Percentiles rank a stretch among this genome's conserved stretches.
Evolutionary conservation across 176 grass and related monocot species (phyloP).

Genomic region (Pontederia crassipes): DNA sequence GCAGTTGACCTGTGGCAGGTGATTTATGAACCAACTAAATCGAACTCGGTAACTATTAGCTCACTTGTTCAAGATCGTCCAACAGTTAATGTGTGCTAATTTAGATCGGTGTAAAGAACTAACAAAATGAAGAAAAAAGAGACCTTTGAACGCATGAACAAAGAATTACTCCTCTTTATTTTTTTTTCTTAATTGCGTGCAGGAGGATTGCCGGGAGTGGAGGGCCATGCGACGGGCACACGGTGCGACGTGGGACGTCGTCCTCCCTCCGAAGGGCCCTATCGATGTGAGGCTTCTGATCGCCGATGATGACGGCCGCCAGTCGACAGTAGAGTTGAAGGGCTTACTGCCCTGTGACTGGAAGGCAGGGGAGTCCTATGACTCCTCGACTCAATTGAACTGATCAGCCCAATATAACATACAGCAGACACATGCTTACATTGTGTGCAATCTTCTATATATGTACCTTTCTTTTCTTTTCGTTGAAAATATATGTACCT

Average conservation of each 20-base stretch:
- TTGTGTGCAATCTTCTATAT: not conserved
- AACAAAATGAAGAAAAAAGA: too few species aligned
- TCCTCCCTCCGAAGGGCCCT: not conserved
- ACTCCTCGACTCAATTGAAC: not conserved
- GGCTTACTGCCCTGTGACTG: not conserved
- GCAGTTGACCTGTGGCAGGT: slow-evolving; percentile 62
- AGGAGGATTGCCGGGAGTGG: not conserved
- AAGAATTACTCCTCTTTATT: not conserved
- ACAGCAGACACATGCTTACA: too few species aligned
- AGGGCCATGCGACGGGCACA: not conserved
- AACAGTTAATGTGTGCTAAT: too few species aligned
- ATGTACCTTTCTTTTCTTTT: not conserved
- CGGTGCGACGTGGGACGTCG: not conserved
- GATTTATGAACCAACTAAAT: too few species aligned
- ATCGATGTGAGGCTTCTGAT: not conserved
- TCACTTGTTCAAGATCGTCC: too few species aligned
- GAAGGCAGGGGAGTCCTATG: slow-evolving; percentile 1
- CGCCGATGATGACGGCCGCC: not conserved
- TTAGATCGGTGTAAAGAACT: too few species aligned
- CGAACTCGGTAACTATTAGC: too few species aligned
- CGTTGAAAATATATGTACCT: too few species aligned
- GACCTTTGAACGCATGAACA: too few species aligned
- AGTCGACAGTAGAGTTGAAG: not conserved
- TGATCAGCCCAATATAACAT: not conserved
- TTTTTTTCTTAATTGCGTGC: not conserved